Conservation (phyloP, 2,329 filamentous ascomycete species). For the Colletotrichum plurivorum region DNA sequence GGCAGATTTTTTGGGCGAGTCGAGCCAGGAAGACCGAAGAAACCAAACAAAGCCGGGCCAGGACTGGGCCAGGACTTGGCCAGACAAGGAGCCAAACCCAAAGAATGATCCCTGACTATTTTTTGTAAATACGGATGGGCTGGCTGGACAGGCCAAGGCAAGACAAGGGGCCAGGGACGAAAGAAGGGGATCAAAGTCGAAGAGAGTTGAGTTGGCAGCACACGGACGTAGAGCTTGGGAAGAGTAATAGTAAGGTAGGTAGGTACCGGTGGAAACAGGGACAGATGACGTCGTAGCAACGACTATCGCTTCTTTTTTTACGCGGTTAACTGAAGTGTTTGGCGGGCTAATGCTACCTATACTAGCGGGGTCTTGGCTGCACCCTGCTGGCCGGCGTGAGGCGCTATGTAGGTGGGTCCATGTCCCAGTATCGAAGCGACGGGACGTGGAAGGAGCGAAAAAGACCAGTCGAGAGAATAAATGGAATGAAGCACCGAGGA, state of each 20-base stretch:
- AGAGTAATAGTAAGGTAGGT: constrained; percentile 13
- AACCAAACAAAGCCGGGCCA: constrained; percentile 10
- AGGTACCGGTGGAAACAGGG: constrained; percentile 15
- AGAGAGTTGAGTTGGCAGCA: constrained; percentile 23
- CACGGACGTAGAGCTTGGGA: constrained; percentile 17
- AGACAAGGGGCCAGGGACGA: background rate
- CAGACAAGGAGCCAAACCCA: background rate
- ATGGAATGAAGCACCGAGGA: constrained; percentile 12
- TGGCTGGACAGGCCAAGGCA: constrained; percentile 15
- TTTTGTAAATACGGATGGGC: constrained; percentile 20
- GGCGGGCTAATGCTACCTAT: constrained; percentile 11
- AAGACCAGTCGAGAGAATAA: constrained; percentile 6
- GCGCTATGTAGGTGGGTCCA: background rate
- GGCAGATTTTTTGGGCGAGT: constrained; percentile 1
- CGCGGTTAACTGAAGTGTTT: constrained; percentile 4
- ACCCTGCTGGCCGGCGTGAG: background rate
- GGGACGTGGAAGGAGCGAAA: background rate
- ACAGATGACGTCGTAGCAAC: constrained; percentile 38
- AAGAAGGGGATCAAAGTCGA: background rate
- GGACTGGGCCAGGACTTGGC: constrained; percentile 3
- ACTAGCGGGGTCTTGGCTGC: constrained; percentile 15
- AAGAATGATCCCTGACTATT: constrained; percentile 14
- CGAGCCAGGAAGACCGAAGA: background rate
- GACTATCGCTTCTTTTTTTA: constrained; percentile 1
- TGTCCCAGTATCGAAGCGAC: constrained; percentile 2